These are phyloP conservation scores for Pyrenula massariospora DNA, from an alignment of 495 filamentous ascomycete genomes.

Conservation along the genomic window DNA sequence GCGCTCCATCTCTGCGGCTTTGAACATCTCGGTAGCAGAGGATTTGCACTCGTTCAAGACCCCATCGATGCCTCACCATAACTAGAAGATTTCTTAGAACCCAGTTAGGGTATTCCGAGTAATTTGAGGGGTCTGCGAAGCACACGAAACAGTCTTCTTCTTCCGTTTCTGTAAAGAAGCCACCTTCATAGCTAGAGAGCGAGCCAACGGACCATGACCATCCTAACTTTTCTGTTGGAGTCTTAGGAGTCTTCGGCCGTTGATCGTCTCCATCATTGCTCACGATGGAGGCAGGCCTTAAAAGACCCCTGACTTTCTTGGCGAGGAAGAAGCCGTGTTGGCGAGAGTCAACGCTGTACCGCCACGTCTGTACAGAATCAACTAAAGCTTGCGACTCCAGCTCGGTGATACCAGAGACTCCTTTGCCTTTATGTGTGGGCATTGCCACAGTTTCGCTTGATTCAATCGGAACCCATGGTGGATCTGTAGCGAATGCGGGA, in stretches of 20 bases:
- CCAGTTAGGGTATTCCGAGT: slow-evolving; percentile 77
- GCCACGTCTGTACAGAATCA: slow-evolving; percentile 77
- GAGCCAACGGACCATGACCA: slow-evolving; percentile 66
- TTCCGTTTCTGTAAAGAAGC: slow-evolving; percentile 66
- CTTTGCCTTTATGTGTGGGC: slow-evolving; percentile 20
- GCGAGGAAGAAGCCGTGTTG: slow-evolving; percentile 93
- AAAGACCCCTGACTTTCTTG: not conserved
- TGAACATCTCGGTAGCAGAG: slow-evolving; percentile 86
- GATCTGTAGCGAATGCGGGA: slow-evolving; percentile 80
- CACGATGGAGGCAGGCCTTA: slow-evolving; percentile 3
- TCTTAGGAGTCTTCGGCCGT: slow-evolving; percentile 22
- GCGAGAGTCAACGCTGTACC: slow-evolving; percentile 59
- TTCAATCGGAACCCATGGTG: slow-evolving; percentile 51
- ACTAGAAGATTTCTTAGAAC: slow-evolving; percentile 83
- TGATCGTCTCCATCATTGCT: slow-evolving; percentile 12
- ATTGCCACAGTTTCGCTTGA: slow-evolving; percentile 1
- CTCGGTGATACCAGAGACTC: slow-evolving; percentile 27
- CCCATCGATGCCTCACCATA: slow-evolving; percentile 72
- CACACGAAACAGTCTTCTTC: slow-evolving; percentile 65
- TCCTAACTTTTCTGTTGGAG: slow-evolving; percentile 32
- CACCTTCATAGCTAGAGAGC: slow-evolving; percentile 66
- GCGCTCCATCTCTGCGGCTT: slow-evolving; percentile 57
- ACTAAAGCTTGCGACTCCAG: slow-evolving; percentile 63
- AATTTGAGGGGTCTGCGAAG: slow-evolving; percentile 89
- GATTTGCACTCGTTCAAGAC: slow-evolving; percentile 64